Conservation (phyloP, 371 early-diverging fungal species). For the Saksenaea oblongispora region DNA sequence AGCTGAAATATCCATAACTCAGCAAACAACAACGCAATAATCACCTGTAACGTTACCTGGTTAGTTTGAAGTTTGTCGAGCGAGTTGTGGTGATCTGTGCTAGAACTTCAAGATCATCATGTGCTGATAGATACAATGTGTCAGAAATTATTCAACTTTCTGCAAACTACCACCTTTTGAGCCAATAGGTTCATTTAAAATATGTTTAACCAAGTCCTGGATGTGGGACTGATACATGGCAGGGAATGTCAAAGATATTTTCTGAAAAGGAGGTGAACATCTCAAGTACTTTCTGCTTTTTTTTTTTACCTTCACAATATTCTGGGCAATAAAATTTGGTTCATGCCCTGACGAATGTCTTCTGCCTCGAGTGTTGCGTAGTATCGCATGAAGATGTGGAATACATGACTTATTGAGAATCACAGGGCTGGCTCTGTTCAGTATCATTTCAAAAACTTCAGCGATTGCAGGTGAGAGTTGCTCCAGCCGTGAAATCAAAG, state of each 20-base stretch:
- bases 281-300: not conserved
- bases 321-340: constrained; percentile 23
- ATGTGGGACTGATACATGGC: constrained; percentile 15
- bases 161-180: constrained; percentile 1
- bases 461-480: constrained; percentile 53
- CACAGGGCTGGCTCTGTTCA: constrained; percentile 59
- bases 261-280: constrained; percentile 5
- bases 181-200: not conserved
- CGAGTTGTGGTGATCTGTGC: constrained; percentile 61
- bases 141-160: not conserved
- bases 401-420: constrained; percentile 43
- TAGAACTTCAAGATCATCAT: constrained; percentile 64
- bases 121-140: constrained; percentile 24
- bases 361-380: constrained; percentile 15
- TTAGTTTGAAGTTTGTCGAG: constrained; percentile 46
- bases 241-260: constrained; percentile 18
- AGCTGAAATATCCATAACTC: not conserved
- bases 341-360: constrained; percentile 15
- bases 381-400: constrained; percentile 23
- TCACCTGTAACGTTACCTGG: constrained; percentile 15
- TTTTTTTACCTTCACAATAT: constrained; percentile 21
- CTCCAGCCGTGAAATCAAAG: constrained; percentile 65
- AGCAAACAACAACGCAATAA: not conserved
- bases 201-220: constrained; percentile 8
- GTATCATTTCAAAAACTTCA: constrained; percentile 72